phyloP scores from a whole-genome alignment of 225 moss, liverwort and hornwort species.

The Rhytidiadelphus loreus region DNA sequence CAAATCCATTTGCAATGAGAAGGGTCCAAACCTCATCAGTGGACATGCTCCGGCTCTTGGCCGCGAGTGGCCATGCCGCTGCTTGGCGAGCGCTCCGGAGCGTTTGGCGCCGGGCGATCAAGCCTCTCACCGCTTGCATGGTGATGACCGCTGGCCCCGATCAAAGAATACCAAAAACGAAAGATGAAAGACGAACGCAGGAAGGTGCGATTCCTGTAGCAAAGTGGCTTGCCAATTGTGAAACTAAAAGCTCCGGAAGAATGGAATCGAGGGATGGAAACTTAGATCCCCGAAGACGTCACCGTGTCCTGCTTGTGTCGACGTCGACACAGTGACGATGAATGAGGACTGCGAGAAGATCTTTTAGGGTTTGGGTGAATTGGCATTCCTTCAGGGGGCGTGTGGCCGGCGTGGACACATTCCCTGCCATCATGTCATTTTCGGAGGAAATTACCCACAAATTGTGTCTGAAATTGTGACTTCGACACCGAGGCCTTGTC shows the following conservation, averaged over 20 bases:
- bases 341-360: neutral
- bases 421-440: neutral
- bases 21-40: constrained; percentile 13
- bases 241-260: neutral
- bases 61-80: neutral
- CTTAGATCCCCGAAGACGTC: neutral
- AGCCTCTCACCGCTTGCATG: constrained; percentile 34
- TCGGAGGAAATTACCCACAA: neutral
- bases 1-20: neutral
- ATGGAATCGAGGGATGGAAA: neutral
- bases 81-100: constrained; percentile 20
- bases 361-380: neutral
- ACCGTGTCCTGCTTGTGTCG: neutral
- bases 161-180: neutral
- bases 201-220: neutral
- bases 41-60: neutral
- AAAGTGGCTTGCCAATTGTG: neutral
- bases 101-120: constrained; percentile 21
- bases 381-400: neutral
- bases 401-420: neutral
- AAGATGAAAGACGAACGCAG: neutral
- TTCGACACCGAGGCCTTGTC: neutral
- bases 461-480: neutral
- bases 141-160: neutral
- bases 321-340: neutral